A percentile compares a stretch with the other conserved stretches of the same genome.
These are phyloP conservation scores for Metschnikowia bowlesiae DNA, from an alignment of 805 yeast species.

Conservation along the genomic window DNA sequence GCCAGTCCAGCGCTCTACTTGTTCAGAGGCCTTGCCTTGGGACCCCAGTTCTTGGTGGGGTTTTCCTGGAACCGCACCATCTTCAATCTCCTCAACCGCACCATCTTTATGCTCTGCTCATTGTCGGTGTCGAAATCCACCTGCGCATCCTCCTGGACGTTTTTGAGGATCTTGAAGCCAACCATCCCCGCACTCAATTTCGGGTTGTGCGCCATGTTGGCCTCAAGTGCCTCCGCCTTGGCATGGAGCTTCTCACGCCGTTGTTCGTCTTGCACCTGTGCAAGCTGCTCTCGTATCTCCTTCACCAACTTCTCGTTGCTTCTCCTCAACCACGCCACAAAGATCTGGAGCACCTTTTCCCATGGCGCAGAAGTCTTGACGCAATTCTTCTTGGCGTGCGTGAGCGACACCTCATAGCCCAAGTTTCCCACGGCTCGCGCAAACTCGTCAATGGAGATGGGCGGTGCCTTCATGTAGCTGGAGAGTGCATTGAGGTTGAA, in stretches of 20 bases:
- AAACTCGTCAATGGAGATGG: constrained; percentile 70
- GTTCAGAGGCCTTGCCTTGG: constrained; percentile 67
- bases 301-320: constrained; percentile 27
- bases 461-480: constrained; percentile 72
- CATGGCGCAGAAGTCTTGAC: constrained; percentile 90
- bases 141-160: constrained; percentile 32
- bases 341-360: constrained; percentile 69
- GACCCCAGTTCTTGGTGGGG: constrained; percentile 97
- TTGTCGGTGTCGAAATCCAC: constrained; percentile 60
- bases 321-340: constrained; percentile 52
- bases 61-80: constrained; percentile 87
- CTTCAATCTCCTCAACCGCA: constrained; percentile 64
- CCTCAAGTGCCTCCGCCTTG: constrained; percentile 21
- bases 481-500: constrained; percentile 76
- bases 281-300: constrained; percentile 15
- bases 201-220: constrained; percentile 31
- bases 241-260: constrained; percentile 11
- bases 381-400: constrained; percentile 84
- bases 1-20: neutral
- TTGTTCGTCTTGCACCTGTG: constrained; percentile 11
- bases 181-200: constrained; percentile 40
- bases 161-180: constrained; percentile 53
- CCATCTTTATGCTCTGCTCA: constrained; percentile 53
- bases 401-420: constrained; percentile 77
- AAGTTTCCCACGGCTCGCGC: constrained; percentile 79